phyloP scores from a whole-genome alignment of 306 rosid species.

The Corylus avellana region DNA sequence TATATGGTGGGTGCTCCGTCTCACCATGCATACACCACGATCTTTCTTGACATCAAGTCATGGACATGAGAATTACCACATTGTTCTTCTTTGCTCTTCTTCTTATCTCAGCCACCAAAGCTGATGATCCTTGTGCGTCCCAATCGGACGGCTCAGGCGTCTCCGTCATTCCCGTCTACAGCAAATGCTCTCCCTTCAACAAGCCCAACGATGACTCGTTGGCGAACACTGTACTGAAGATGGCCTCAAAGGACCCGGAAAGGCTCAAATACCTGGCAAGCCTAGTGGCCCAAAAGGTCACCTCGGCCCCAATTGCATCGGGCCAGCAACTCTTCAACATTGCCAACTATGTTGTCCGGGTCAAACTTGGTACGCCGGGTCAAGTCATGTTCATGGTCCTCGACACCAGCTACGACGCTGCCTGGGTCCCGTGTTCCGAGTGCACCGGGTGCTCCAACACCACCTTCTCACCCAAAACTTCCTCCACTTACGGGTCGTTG shows the following conservation, averaged over 20 bases:
- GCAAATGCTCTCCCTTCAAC: slow-evolving; percentile 87
- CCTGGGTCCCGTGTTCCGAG: slow-evolving; percentile 79
- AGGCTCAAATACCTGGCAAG: slow-evolving; percentile 64
- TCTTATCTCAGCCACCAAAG: slow-evolving; percentile 23
- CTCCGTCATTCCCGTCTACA: slow-evolving; percentile 68
- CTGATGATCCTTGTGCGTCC: slow-evolving; percentile 60
- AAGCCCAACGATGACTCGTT: slow-evolving; percentile 59
- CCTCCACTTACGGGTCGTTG: slow-evolving; percentile 49
- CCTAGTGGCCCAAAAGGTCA: slow-evolving; percentile 44
- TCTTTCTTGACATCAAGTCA: slow-evolving; percentile 28
- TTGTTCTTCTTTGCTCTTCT: slow-evolving; percentile 35
- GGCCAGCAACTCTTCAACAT: slow-evolving; percentile 71
- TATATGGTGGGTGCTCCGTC: not conserved
- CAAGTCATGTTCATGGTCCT: slow-evolving; percentile 75
- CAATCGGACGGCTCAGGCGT: slow-evolving; percentile 47
- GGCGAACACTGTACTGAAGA: slow-evolving; percentile 53
- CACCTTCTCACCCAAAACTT: slow-evolving; percentile 51
- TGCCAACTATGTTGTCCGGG: slow-evolving; percentile 74
- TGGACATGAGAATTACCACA: slow-evolving; percentile 41
- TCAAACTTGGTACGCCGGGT: slow-evolving; percentile 73
- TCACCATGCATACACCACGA: slow-evolving; percentile 25
- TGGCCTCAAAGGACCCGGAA: slow-evolving; percentile 78
- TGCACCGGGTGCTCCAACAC: slow-evolving; percentile 68
- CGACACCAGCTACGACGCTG: slow-evolving; percentile 80
- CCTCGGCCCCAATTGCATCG: slow-evolving; percentile 69